Evolutionary conservation across 345 rosid species (phyloP).

Genomic region (Odontarrhena argentea): DNA sequence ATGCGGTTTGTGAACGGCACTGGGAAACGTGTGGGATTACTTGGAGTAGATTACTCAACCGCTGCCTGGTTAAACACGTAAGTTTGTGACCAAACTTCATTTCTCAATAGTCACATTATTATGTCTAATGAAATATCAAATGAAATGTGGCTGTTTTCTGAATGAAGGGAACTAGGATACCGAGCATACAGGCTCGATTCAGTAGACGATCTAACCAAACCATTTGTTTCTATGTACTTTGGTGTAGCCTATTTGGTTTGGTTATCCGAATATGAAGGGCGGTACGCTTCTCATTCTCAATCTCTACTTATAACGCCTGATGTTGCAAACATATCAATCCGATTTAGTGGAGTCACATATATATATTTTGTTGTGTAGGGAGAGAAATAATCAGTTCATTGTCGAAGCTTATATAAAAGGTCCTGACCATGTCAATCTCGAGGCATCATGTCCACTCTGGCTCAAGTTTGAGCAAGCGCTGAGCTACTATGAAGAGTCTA

Average conservation of each 20-base stretch:
- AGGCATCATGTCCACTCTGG: conserved; percentile 63
- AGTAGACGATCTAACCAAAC: conserved; percentile 67
- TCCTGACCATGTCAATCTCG: conserved; percentile 61
- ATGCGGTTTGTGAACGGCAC: conserved; percentile 74
- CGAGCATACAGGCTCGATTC: conserved; percentile 78
- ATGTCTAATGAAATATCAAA: not conserved
- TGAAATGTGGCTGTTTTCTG: conserved; percentile 8
- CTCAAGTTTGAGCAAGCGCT: conserved; percentile 82
- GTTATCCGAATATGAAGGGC: conserved; percentile 83
- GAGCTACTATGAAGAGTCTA: conserved; percentile 57
- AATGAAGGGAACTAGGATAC: conserved; percentile 71
- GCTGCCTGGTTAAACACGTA: conserved; percentile 89
- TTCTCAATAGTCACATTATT: conserved; percentile 6
- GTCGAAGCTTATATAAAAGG: conserved; percentile 78
- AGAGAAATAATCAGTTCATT: conserved; percentile 69
- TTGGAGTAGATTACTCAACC: conserved; percentile 78
- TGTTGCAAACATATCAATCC: conserved; percentile 3
- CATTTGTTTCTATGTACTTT: conserved; percentile 87
- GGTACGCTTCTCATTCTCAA: conserved; percentile 47
- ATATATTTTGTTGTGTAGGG: conserved; percentile 45
- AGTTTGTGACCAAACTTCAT: conserved; percentile 35
- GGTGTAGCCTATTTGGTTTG: conserved; percentile 85
- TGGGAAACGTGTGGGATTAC: conserved; percentile 58
- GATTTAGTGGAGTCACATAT: not conserved
- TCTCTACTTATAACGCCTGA: conserved; percentile 4